These are phyloP conservation scores for Phaeotremella skinneri DNA, from an alignment of 768 basidiomycete genomes.

Conservation along the genomic window DNA sequence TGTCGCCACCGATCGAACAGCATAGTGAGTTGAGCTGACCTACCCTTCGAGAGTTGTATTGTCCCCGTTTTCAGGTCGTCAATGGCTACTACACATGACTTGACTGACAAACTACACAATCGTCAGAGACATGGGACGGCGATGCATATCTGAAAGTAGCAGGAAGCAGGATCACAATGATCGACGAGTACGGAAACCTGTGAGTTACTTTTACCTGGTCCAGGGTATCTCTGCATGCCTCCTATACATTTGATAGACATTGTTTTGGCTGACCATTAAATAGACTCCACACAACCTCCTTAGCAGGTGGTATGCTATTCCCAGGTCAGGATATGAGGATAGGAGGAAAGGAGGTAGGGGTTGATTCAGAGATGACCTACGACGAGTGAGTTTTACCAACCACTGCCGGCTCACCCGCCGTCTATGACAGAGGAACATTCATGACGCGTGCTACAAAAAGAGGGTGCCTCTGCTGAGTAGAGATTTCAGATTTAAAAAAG, in stretches of 20 bases:
- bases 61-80: neutral
- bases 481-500: constrained; percentile 24
- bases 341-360: constrained; percentile 32
- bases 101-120: neutral
- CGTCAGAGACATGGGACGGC: constrained; percentile 50
- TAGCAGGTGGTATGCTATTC: constrained; percentile 18
- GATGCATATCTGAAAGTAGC: constrained; percentile 45
- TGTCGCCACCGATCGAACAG: constrained; percentile 13
- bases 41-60: neutral
- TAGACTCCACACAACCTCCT: constrained; percentile 3
- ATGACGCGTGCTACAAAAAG: neutral
- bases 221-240: neutral
- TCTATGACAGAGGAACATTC: neutral
- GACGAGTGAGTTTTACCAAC: constrained; percentile 27
- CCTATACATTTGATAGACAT: constrained; percentile 5
- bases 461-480: constrained; percentile 4
- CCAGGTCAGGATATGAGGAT: constrained; percentile 42
- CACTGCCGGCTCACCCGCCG: neutral
- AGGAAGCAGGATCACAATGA: constrained; percentile 36
- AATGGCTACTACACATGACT: neutral
- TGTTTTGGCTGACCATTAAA: neutral
- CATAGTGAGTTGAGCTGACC: constrained; percentile 25
- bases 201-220: constrained; percentile 20
- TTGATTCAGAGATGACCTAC: constrained; percentile 25
- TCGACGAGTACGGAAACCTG: constrained; percentile 46